Percentiles rank a stretch among this genome's conserved stretches.
Evolutionary conservation across 306 rosid genomes (phyloP).

Genomic region (Fagus sylvatica): DNA sequence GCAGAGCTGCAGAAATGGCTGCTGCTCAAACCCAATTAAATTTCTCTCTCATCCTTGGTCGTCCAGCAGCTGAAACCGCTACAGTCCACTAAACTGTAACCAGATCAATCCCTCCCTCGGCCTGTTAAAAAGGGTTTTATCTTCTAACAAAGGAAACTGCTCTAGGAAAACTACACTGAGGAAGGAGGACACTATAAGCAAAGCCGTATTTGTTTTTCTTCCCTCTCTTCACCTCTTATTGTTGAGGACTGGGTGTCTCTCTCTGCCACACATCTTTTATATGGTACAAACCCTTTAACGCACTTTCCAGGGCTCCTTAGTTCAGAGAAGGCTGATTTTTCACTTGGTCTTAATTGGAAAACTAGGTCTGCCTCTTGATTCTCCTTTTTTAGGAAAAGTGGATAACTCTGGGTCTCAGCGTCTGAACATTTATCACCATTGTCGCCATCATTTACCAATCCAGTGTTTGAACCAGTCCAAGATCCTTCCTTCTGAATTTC

Average conservation of each 20-base stretch:
- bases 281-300: slow-evolving; percentile 69
- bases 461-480: slow-evolving; percentile 46
- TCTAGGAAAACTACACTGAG: background rate
- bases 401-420: slow-evolving; percentile 26
- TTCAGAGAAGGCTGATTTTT: slow-evolving; percentile 37
- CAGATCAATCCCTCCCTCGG: background rate
- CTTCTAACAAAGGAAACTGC: slow-evolving; percentile 10
- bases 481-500: slow-evolving; percentile 51
- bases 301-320: slow-evolving; percentile 27
- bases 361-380: slow-evolving; percentile 10
- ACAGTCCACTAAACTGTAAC: slow-evolving; percentile 6
- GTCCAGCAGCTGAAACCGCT: slow-evolving; percentile 31
- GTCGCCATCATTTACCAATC: slow-evolving; percentile 39
- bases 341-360: slow-evolving; percentile 24
- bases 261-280: slow-evolving; percentile 61
- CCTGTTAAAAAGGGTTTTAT: background rate
- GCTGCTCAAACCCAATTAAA: slow-evolving; percentile 20
- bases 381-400: background rate
- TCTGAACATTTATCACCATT: slow-evolving; percentile 32
- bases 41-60: slow-evolving; percentile 15
- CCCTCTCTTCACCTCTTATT: slow-evolving; percentile 35
- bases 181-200: slow-evolving; percentile 38
- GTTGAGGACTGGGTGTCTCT: slow-evolving; percentile 30
- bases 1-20: slow-evolving; percentile 25
- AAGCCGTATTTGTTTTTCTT: slow-evolving; percentile 48